These are phyloP conservation scores for Nicotiana rustica DNA, from an alignment of 305 asterid species.

Conservation along the genomic window DNA sequence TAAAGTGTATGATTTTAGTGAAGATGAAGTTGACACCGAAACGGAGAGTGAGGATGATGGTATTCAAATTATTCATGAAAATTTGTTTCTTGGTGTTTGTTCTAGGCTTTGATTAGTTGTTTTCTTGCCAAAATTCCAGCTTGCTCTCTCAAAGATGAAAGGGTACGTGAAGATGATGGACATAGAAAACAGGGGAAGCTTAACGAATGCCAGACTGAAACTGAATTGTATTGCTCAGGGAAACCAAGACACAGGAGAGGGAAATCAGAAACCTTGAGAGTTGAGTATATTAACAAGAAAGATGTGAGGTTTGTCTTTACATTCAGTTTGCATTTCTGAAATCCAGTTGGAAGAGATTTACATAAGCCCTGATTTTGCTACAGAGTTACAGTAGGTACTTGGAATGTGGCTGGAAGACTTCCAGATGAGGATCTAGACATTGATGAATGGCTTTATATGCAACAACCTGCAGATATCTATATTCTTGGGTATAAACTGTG, in stretches of 20 bases:
- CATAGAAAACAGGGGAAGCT: slow-evolving; percentile 46
- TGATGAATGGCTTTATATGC: slow-evolving; percentile 85
- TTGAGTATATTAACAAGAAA: slow-evolving; percentile 78
- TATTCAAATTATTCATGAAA: slow-evolving; percentile 35
- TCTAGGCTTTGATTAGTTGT: slow-evolving; percentile 4
- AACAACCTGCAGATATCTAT: slow-evolving; percentile 83
- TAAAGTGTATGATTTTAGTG: slow-evolving; percentile 76
- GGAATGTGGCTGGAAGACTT: slow-evolving; percentile 91
- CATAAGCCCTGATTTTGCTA: slow-evolving; percentile 33
- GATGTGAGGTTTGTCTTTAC: slow-evolving; percentile 78
- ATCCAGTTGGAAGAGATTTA: not conserved
- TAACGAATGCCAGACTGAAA: slow-evolving; percentile 46
- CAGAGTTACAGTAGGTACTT: slow-evolving; percentile 84
- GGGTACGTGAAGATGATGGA: slow-evolving; percentile 47
- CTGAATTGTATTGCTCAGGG: slow-evolving; percentile 45
- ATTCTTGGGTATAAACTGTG: slow-evolving; percentile 65
- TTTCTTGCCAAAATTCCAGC: slow-evolving; percentile 40
- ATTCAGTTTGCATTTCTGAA: not conserved
- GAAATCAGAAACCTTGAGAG: slow-evolving; percentile 84
- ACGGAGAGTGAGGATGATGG: slow-evolving; percentile 93
- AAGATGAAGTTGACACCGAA: slow-evolving; percentile 80
- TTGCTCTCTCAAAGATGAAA: slow-evolving; percentile 62
- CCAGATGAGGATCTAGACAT: slow-evolving; percentile 79
- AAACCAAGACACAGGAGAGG: slow-evolving; percentile 82
- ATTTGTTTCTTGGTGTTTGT: not conserved